phyloP scores from a whole-genome alignment of 805 yeast genomes.

The Clavispora santaluciae region DNA sequence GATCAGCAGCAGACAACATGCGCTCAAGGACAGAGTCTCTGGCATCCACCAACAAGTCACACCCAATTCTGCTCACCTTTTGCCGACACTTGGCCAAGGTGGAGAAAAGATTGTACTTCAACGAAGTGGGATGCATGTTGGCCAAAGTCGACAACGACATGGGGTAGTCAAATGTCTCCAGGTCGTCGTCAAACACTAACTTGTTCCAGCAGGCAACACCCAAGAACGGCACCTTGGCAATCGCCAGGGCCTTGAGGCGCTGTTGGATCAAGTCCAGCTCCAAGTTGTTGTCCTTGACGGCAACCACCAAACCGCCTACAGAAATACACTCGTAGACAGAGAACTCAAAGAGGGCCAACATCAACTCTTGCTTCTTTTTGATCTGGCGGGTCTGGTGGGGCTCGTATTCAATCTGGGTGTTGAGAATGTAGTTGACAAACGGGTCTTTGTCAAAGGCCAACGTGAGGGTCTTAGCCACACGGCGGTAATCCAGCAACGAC shows the following conservation, averaged over 20 bases:
- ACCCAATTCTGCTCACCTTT: constrained; percentile 47
- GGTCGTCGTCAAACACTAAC: constrained; percentile 19
- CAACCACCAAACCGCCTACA: constrained; percentile 46
- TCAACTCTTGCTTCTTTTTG: constrained; percentile 38
- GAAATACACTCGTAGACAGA: constrained; percentile 48
- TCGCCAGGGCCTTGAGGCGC: constrained; percentile 21
- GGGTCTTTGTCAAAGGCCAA: constrained; percentile 53
- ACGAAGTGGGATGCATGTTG: constrained; percentile 25
- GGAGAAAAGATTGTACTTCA: constrained; percentile 34
- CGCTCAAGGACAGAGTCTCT: constrained; percentile 36
- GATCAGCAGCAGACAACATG: constrained; percentile 23
- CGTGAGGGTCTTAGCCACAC: constrained; percentile 51
- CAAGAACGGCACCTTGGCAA: constrained; percentile 38
- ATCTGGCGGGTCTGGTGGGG: constrained; percentile 12
- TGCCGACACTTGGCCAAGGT: constrained; percentile 44
- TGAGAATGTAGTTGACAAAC: constrained; percentile 46
- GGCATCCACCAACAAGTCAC: constrained; percentile 41
- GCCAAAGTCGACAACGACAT: constrained; percentile 17
- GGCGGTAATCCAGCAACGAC: constrained; percentile 39
- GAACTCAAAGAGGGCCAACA: constrained; percentile 49
- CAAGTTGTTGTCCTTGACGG: constrained; percentile 44
- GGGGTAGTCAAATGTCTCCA: constrained; percentile 18
- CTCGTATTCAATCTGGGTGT: constrained; percentile 20
- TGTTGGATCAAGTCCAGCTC: constrained; percentile 27
- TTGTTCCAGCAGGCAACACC: constrained; percentile 50